A percentile compares a stretch with the other conserved stretches of the same genome.
phyloP scores from a whole-genome alignment of 768 basidiomycete species.

The Rhodotorula paludigena region DNA sequence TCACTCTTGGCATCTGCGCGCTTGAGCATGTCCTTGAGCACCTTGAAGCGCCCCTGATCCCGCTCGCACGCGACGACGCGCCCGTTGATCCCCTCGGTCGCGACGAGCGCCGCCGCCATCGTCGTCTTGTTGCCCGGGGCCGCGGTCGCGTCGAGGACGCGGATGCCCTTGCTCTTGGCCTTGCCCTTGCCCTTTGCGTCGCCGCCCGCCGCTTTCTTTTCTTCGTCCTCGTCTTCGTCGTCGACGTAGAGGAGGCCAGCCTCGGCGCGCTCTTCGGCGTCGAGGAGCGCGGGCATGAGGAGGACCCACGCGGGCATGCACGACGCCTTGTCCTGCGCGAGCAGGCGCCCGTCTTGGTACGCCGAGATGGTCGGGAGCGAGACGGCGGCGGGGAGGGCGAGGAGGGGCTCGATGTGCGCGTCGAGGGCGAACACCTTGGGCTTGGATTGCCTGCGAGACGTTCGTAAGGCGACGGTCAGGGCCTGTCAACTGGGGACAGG shows the following conservation, averaged over 20 bases:
- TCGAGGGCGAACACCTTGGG: constrained; percentile 66
- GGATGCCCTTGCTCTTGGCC: constrained; percentile 33
- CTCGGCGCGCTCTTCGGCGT: constrained; percentile 21
- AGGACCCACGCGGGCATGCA: constrained; percentile 90
- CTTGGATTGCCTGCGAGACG: constrained; percentile 26
- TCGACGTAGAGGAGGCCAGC: no score
- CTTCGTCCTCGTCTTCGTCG: no score
- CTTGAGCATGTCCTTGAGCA: constrained; percentile 76
- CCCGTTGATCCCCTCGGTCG: constrained; percentile 63
- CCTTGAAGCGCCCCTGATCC: constrained; percentile 72
- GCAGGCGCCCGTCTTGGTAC: constrained; percentile 73
- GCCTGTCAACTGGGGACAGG: background rate
- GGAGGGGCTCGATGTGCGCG: constrained; percentile 72
- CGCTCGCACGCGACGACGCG: constrained; percentile 69
- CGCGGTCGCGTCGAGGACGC: constrained; percentile 87
- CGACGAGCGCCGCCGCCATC: constrained; percentile 82
- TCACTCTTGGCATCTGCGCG: constrained; percentile 69
- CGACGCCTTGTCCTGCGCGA: constrained; percentile 95
- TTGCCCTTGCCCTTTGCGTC: background rate
- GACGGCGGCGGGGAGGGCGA: constrained; percentile 64
- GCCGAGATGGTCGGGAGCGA: constrained; percentile 63
- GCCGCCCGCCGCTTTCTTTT: background rate
- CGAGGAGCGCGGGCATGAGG: constrained; percentile 60
- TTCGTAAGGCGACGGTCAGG: background rate
- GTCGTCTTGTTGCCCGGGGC: constrained; percentile 99